Conservation (phyloP, 2,329 filamentous ascomycete species). For the Phyllosticta citriasiana region DNA sequence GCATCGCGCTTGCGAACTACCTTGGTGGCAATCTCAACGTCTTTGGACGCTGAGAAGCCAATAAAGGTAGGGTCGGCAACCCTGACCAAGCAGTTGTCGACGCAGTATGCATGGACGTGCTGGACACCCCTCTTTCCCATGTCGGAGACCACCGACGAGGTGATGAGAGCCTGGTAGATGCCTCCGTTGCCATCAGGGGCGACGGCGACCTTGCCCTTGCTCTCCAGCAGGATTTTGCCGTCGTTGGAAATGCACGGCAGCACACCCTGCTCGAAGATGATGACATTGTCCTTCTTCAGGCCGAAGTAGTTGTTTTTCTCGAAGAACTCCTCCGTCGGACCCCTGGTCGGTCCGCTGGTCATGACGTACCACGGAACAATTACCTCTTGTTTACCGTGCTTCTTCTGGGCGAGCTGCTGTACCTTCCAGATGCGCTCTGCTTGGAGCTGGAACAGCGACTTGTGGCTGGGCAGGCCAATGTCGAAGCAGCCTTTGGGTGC, state of each 20-base stretch:
- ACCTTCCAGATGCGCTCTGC: constrained; percentile 86
- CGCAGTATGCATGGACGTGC: constrained; percentile 96
- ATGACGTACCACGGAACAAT: constrained; percentile 97
- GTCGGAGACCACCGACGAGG: constrained; percentile 70
- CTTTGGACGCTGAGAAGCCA: constrained; percentile 77
- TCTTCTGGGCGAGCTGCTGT: constrained; percentile 67
- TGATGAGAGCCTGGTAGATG: constrained; percentile 83
- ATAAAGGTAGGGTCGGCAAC: constrained; percentile 96
- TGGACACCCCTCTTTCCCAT: constrained; percentile 83
- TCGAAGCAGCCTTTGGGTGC: constrained; percentile 97
- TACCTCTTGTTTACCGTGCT: constrained; percentile 46
- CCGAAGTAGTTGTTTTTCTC: constrained; percentile 85
- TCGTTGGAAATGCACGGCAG: constrained; percentile 95
- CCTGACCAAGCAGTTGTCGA: constrained; percentile 98
- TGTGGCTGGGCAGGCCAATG: constrained; percentile 84
- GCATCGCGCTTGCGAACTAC: constrained; percentile 98
- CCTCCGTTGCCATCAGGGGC: constrained; percentile 96
- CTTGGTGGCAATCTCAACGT: constrained; percentile 95
- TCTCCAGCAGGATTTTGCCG: constrained; percentile 90
- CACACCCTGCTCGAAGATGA: constrained; percentile 94
- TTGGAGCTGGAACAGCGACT: constrained; percentile 96
- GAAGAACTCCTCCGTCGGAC: constrained; percentile 90
- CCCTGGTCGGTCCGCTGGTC: constrained; percentile 90
- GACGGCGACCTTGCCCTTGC: constrained; percentile 81
- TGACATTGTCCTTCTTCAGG: constrained; percentile 70